phyloP scores from a whole-genome alignment of 2,329 filamentous ascomycete genomes.

The Emericellopsis cladophorae region DNA sequence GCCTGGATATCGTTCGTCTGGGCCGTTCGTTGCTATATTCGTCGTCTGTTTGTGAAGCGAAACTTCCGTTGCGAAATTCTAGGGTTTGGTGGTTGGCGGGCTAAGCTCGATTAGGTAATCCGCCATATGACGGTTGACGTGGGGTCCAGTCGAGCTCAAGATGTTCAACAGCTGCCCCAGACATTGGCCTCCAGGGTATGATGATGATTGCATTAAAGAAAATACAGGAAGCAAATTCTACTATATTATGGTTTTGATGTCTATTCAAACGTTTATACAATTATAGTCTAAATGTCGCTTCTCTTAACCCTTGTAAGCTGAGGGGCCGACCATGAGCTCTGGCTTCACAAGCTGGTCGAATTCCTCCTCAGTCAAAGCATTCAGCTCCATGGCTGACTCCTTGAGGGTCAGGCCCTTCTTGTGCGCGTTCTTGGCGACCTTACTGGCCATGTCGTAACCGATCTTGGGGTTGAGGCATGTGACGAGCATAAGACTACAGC shows the following conservation, averaged over 20 bases:
- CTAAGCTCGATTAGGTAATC: conserved; percentile 16
- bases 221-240: too few species aligned
- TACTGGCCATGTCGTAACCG: conserved; percentile 92
- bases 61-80: conserved; percentile 25
- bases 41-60: conserved; percentile 25
- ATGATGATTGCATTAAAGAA: too few species aligned
- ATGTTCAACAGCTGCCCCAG: too few species aligned
- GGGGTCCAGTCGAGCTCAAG: too few species aligned
- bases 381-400: conserved; percentile 83
- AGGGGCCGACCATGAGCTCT: conserved; percentile 88
- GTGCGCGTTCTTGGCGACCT: conserved; percentile 97
- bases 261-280: neutral
- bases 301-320: conserved; percentile 36
- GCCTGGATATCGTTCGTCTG: conserved; percentile 19
- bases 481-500: conserved; percentile 81
- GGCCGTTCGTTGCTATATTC: conserved; percentile 14
- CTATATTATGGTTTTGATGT: neutral
- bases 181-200: too few species aligned
- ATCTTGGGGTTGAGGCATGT: conserved; percentile 97
- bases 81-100: conserved; percentile 27
- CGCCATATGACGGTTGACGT: neutral
- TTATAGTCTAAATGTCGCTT: neutral
- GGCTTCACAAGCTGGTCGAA: conserved; percentile 85
- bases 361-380: conserved; percentile 77
- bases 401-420: conserved; percentile 95